A percentile compares a stretch with the other conserved stretches of the same genome.
These are phyloP conservation scores for Cyamopsis tetragonoloba DNA, from an alignment of 306 rosid genomes.

Conservation along the genomic window DNA sequence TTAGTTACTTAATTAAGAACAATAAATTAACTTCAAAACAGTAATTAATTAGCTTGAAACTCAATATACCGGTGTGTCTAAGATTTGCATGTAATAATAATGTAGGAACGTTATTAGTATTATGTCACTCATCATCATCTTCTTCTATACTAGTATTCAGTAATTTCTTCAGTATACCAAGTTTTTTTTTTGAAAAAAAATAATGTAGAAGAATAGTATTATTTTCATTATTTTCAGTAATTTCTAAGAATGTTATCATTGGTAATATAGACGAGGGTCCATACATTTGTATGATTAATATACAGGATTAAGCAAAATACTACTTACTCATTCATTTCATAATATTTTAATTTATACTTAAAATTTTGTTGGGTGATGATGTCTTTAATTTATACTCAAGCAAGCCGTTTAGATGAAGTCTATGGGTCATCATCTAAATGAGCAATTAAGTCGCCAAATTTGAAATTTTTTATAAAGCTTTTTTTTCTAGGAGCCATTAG, in stretches of 20 bases:
- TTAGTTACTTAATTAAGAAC: not conserved
- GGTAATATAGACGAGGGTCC: constrained; percentile 40
- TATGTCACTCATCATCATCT: not conserved
- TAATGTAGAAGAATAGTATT: not conserved
- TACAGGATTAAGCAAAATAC: constrained; percentile 43
- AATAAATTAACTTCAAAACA: not conserved
- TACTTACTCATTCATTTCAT: constrained; percentile 27
- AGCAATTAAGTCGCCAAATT: constrained; percentile 36
- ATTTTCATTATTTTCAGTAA: too few relatives aligned
- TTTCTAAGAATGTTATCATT: constrained; percentile 37
- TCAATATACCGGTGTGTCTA: not conserved
- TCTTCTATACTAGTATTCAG: too few relatives aligned
- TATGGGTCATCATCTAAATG: constrained; percentile 36
- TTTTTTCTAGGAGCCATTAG: constrained; percentile 5
- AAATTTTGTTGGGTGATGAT: constrained; percentile 31
- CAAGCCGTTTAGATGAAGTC: constrained; percentile 44
- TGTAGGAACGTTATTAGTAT: not conserved
- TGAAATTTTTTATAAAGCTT: constrained; percentile 29
- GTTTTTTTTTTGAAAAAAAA: not conserved
- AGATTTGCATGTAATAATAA: not conserved
- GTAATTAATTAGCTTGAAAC: not conserved
- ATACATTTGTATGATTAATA: constrained; percentile 42
- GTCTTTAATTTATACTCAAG: constrained; percentile 51
- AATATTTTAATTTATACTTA: constrained; percentile 23
- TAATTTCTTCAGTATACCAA: not conserved